Base-by-base conservation (phyloP, 1,139 yeast genomes). In the Protomyces arabidopsidicola region DNA sequence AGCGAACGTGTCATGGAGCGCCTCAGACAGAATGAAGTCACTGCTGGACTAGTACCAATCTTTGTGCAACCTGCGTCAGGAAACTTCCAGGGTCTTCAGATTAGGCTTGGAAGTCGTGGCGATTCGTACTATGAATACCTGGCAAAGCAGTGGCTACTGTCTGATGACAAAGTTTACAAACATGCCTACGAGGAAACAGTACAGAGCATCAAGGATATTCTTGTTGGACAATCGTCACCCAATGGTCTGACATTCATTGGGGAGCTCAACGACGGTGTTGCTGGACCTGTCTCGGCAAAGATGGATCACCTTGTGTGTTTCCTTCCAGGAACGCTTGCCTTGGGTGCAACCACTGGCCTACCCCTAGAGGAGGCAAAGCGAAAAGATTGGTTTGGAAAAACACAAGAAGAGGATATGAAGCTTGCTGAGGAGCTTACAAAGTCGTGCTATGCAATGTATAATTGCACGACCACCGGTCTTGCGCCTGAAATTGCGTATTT, bases 241-340 rank as follows among this genome's bases (percentile, higher is more conserved):
- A 82, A 76, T 68, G 82, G 81, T 1, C 77, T 87, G 52, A 81
- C 87, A 0, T 91, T 79, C 72, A 80, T 91, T 67, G 97, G 96
- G 12, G 98, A 91, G 74, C 80, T 84, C 61, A 89, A 87, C 31
- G 70, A 75, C 39, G 97, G 97, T 8, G 72, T 89, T 20, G 85
- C 86, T 0, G 73, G 74, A 16, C 76, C 78, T 1, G 75, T 86
- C 6, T 83, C 87, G n/a, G 77, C 84, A 20, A 90, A 90, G 73
- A 90, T 91, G 97, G 98, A 91, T 73, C 97, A 91, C 75, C 78
- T 90, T 68, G 97, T 90, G 24, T 91, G 98, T 74, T 90, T 90
- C 76, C 85, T 89, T 72, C 97, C 97, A 64, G 97, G 97, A 0
- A 81, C 88, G 70, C 81, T 90, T 68, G 96, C 97, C 0, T 77